Evolutionary conservation across 257 asterid genomes (phyloP).

Genomic region (Nicotiana attenuata): DNA sequence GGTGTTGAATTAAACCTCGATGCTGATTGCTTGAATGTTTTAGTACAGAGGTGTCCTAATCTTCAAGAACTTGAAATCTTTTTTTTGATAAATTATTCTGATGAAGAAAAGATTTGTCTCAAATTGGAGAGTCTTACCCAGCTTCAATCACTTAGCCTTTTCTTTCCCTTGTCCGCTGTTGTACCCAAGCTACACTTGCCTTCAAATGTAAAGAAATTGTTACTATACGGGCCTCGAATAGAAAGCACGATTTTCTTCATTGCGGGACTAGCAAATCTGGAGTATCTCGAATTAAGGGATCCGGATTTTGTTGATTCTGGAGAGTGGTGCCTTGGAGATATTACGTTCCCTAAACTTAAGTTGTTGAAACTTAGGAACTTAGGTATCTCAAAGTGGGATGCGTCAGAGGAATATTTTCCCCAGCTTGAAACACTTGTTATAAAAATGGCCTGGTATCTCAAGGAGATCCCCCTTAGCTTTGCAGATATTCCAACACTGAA

Average conservation of each 20-base stretch:
- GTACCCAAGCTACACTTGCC: neutral
- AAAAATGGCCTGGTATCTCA: fast-evolving
- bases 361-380: neutral
- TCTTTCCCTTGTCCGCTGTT: neutral
- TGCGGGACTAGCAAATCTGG: neutral
- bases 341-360: neutral
- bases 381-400: neutral
- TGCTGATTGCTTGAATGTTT: neutral
- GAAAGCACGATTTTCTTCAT: neutral
- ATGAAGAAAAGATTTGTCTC: neutral
- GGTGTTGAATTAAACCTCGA: neutral
- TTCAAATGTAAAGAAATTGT: neutral
- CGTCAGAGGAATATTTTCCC: neutral
- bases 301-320: neutral
- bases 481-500: neutral
- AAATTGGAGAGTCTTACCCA: neutral
- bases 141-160: neutral
- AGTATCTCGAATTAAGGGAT: neutral
- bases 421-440: neutral
- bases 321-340: neutral
- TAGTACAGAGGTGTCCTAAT: neutral
- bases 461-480: neutral
- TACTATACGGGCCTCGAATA: neutral
- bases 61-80: neutral
- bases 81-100: neutral